Conservation (phyloP, 2,329 filamentous ascomycete species). For the Exophiala bonariae region DNA sequence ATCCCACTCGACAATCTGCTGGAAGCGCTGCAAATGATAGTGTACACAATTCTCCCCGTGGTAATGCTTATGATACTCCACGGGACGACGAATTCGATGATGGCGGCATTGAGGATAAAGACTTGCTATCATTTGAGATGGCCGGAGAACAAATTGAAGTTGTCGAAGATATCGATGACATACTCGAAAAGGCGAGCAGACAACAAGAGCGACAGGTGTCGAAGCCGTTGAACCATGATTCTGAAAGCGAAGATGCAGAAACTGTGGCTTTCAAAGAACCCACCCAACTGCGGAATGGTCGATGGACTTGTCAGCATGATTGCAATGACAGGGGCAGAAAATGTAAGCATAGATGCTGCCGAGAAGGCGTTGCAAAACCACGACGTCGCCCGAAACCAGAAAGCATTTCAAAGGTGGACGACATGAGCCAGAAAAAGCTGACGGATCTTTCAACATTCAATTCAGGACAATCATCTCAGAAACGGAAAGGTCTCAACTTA, state of each 20-base stretch:
- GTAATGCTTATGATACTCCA: constrained; percentile 13
- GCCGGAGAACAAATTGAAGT: constrained; percentile 55
- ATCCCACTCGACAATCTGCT: constrained; percentile 33
- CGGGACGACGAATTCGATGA: constrained; percentile 54
- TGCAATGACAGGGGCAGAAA: constrained; percentile 61
- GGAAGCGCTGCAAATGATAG: constrained; percentile 14
- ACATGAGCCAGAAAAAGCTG: constrained; percentile 18
- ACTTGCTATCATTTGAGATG: constrained; percentile 48
- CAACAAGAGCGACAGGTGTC: constrained; percentile 23
- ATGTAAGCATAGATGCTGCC: constrained; percentile 74
- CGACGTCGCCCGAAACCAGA: constrained; percentile 41
- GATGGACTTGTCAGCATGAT: constrained; percentile 71
- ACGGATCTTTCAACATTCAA: constrained; percentile 8
- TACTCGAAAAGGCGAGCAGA: constrained; percentile 10
- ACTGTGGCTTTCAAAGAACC: constrained; percentile 37
- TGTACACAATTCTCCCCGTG: constrained; percentile 11
- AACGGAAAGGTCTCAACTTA: not conserved
- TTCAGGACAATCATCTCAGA: not conserved
- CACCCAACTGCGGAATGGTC: constrained; percentile 64
- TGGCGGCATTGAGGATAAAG: constrained; percentile 53
- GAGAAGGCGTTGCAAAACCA: constrained; percentile 68
- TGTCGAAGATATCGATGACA: constrained; percentile 36
- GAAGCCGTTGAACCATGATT: constrained; percentile 19
- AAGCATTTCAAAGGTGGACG: constrained; percentile 6
- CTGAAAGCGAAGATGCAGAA: constrained; percentile 6